Conservation (phyloP, 306 rosid species). For the Rosa rugosa region DNA sequence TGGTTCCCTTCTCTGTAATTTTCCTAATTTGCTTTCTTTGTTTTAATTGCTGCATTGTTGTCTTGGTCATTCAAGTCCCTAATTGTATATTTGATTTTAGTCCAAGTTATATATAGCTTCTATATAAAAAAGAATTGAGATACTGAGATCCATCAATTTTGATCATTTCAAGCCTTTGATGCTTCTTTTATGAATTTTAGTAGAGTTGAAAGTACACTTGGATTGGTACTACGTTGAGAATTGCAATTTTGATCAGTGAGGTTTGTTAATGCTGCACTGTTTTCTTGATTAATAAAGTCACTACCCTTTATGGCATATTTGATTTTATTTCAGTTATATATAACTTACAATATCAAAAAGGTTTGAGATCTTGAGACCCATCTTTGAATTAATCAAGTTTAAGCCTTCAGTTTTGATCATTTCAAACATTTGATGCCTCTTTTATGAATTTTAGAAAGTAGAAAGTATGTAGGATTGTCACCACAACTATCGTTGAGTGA, state of each 20-base stretch:
- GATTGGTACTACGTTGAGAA: neutral
- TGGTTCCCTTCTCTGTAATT: slow-evolving; percentile 82
- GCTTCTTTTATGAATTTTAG: neutral
- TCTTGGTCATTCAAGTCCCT: neutral
- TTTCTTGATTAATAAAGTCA: neutral
- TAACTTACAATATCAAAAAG: neutral
- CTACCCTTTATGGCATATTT: neutral
- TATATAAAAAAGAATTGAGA: neutral
- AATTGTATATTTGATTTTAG: neutral
- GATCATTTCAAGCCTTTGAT: neutral
- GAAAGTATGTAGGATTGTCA: neutral
- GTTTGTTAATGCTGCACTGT: neutral
- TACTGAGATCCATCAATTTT: neutral
- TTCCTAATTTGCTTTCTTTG: neutral
- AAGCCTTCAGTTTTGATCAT: neutral
- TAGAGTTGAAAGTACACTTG: neutral
- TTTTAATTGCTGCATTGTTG: neutral
- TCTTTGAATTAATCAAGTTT: neutral
- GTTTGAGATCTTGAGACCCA: neutral
- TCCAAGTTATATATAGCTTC: neutral
- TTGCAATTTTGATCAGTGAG: neutral
- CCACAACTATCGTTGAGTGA: neutral
- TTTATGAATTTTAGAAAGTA: neutral
- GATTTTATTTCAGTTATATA: neutral
- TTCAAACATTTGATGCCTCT: slow-evolving; percentile 3